Conservation (phyloP, 306 rosid species). For the Acacia melanoxylon region DNA sequence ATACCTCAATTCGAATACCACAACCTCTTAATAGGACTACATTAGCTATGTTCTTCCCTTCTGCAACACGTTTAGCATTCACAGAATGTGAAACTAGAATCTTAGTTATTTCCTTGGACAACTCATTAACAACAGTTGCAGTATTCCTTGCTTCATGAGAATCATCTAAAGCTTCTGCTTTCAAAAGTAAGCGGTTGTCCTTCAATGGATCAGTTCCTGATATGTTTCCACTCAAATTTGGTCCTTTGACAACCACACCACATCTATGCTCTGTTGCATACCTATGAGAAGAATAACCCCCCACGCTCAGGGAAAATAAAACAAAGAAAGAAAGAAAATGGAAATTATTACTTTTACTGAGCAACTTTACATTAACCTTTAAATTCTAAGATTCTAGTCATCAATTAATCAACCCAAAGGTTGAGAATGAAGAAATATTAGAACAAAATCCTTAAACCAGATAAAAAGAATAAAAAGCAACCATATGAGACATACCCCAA, state of each 20-base stretch:
- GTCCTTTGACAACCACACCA: slow-evolving; percentile 96
- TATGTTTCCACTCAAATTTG: slow-evolving; percentile 87
- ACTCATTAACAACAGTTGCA: slow-evolving; percentile 74
- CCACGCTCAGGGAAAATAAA: background rate
- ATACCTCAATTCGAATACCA: slow-evolving; percentile 93
- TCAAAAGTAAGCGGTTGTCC: slow-evolving; percentile 88
- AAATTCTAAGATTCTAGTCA: slow-evolving; percentile 4
- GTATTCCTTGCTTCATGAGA: slow-evolving; percentile 83
- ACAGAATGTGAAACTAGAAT: slow-evolving; percentile 86
- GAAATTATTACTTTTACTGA: slow-evolving; percentile 10
- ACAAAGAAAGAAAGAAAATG: background rate
- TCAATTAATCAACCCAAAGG: background rate
- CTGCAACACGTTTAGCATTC: slow-evolving; percentile 74
- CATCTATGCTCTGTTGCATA: slow-evolving; percentile 99
- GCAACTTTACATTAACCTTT: slow-evolving; percentile 12
- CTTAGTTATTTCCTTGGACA: slow-evolving; percentile 87
- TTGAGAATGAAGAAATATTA: slow-evolving; percentile 1
- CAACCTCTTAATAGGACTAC: slow-evolving; percentile 92
- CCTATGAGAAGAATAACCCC: slow-evolving; percentile 40
- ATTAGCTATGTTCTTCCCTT: slow-evolving; percentile 91
- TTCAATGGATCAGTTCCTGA: slow-evolving; percentile 95
- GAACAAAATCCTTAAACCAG: slow-evolving; percentile 23
- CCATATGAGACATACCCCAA: background rate
- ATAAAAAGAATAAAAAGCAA: slow-evolving; percentile 11
- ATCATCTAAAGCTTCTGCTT: slow-evolving; percentile 85